Percentiles rank a stretch among this genome's conserved stretches.
phyloP scores from a whole-genome alignment of 2,329 filamentous ascomycete species.

The Colletotrichum sp. region DNA sequence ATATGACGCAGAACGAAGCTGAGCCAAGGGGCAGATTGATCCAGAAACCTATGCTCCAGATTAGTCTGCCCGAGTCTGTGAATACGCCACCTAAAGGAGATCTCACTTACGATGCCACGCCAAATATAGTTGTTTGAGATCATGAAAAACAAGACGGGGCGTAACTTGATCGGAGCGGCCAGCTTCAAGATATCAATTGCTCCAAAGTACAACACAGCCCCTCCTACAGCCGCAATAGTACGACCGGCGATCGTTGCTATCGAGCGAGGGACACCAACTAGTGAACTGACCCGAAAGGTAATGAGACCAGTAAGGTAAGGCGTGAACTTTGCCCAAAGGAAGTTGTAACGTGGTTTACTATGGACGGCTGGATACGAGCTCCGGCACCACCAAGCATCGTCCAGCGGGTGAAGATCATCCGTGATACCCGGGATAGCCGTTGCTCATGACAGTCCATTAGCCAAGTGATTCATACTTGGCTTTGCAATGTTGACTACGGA shows the following conservation, averaged over 20 bases:
- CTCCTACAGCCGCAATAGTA: neutral
- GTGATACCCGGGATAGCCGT: slow-evolving; percentile 22
- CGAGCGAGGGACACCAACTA: neutral
- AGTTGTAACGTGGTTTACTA: slow-evolving; percentile 39
- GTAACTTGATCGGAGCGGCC: neutral
- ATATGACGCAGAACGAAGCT: neutral
- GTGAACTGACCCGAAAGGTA: neutral
- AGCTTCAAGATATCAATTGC: neutral
- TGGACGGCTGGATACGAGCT: neutral
- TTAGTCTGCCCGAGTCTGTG: neutral
- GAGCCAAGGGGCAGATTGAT: neutral
- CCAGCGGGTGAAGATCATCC: slow-evolving; percentile 16
- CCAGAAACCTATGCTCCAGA: neutral
- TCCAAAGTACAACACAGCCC: neutral
- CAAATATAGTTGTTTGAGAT: neutral
- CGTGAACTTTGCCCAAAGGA: slow-evolving; percentile 59
- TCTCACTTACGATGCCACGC: neutral
- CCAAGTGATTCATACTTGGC: neutral
- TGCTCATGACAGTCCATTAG: slow-evolving; percentile 25
- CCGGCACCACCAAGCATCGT: slow-evolving; percentile 9
- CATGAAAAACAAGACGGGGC: neutral
- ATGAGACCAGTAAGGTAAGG: slow-evolving; percentile 33
- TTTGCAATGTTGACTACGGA: neutral
- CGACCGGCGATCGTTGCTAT: neutral
- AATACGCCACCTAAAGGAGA: neutral